A percentile compares a stretch with the other conserved stretches of the same genome.
Conservation (phyloP, 169 alveolate genomes). For the Cryptosporidium muris region DNA sequence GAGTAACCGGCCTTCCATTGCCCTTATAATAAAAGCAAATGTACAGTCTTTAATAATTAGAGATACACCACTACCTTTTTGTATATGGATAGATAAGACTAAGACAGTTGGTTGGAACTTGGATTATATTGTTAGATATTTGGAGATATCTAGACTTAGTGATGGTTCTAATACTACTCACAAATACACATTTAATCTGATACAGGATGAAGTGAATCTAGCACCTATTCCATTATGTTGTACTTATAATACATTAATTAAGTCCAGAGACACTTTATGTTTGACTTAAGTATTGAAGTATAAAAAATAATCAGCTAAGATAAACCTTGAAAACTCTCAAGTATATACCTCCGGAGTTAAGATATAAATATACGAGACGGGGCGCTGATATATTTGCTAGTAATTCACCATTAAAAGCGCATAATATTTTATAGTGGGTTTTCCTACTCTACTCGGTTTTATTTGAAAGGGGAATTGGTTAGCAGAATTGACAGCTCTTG, state of each 20-base stretch:
- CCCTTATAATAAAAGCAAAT: constrained; percentile 5
- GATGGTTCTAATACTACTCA: not conserved
- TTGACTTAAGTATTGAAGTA: too few species aligned
- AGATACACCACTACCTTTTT: constrained; percentile 20
- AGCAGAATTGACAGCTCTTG: too few species aligned
- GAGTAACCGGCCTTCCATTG: constrained; percentile 21
- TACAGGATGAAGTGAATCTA: not conserved
- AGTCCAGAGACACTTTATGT: too few species aligned
- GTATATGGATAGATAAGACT: constrained; percentile 54
- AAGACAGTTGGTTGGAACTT: constrained; percentile 65
- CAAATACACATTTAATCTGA: not conserved
- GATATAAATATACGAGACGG: too few species aligned
- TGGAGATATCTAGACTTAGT: not conserved
- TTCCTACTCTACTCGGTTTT: too few species aligned
- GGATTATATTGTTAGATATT: constrained; percentile 35
- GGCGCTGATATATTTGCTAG: too few species aligned
- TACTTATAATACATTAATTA: not conserved
- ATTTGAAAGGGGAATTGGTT: too few species aligned
- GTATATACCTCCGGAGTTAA: too few species aligned
- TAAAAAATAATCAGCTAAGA: too few species aligned
- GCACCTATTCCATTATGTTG: not conserved
- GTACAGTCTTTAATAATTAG: constrained; percentile 11
- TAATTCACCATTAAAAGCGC: too few species aligned
- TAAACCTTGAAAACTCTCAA: too few species aligned
- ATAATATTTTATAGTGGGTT: too few species aligned